A percentile compares a stretch with the other conserved stretches of the same genome.
Conservation (phyloP, 78 protist species). For the Parvularia atlantis region DNA sequence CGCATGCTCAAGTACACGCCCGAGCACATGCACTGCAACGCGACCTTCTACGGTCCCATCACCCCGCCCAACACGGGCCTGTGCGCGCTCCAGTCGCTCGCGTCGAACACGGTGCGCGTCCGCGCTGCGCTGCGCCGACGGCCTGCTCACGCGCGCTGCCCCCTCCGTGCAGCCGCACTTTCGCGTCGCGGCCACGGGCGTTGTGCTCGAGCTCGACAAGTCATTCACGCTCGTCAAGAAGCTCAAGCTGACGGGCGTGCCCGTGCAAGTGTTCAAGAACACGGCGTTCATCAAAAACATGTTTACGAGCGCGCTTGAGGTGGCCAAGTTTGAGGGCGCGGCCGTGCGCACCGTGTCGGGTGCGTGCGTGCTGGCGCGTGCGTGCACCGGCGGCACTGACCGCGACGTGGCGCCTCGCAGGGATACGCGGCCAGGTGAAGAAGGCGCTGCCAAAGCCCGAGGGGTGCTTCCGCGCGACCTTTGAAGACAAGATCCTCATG, state of each 20-base stretch:
- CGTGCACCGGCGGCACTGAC: too few relatives aligned
- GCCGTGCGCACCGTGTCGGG: conserved; percentile 93
- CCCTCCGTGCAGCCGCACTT: conserved; percentile 35
- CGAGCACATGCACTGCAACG: conserved; percentile 94
- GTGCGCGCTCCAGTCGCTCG: conserved; percentile 5
- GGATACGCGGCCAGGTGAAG: conserved; percentile 94
- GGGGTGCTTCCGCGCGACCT: conserved; percentile 94
- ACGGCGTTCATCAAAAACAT: conserved; percentile 87
- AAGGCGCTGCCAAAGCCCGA: conserved; percentile 64
- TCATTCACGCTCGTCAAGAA: conserved; percentile 84
- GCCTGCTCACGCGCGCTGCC: not conserved
- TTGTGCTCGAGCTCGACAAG: conserved; percentile 71
- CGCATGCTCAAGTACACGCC: conserved; percentile 97
- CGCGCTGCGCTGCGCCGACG: not conserved
- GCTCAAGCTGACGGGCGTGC: conserved; percentile 90
- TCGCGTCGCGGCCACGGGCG: conserved; percentile 91
- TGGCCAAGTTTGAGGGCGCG: conserved; percentile 94
- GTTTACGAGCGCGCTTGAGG: conserved; percentile 74
- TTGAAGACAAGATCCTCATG: conserved; percentile 88
- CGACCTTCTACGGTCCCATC: conserved; percentile 80
- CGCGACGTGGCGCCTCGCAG: too few relatives aligned
- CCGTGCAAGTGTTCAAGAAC: conserved; percentile 78
- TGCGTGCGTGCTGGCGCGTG: too few relatives aligned
- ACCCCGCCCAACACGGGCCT: conserved; percentile 65
- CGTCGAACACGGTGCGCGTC: not conserved